Evolutionary conservation across 225 moss, liverwort and hornwort species (phyloP).

Genomic region (Physcomitrellopsis africana): DNA sequence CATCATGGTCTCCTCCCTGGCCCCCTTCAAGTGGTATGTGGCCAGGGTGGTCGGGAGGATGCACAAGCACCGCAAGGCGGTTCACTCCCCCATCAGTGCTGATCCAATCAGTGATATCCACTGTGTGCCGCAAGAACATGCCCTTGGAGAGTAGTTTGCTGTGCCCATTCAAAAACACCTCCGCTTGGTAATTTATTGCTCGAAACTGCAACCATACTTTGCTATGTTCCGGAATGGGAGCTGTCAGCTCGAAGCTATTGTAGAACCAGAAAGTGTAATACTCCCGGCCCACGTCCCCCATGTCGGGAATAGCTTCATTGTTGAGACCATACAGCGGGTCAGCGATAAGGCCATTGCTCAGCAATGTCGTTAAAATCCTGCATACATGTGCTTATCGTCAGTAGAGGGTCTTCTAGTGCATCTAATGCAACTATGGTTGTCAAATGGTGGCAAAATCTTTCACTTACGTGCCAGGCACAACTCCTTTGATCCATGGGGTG

Average conservation of each 20-base stretch:
- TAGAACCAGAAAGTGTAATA: conserved; percentile 91
- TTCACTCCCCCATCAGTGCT: conserved; percentile 38
- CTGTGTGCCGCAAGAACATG: conserved; percentile 73
- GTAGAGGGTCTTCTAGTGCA: not conserved
- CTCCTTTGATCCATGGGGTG: conserved; percentile 68
- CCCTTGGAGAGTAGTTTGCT: conserved; percentile 58
- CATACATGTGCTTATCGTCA: not conserved
- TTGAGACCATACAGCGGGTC: conserved; percentile 85
- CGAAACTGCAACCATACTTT: conserved; percentile 70
- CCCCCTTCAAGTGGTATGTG: conserved; percentile 81
- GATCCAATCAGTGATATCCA: conserved; percentile 71
- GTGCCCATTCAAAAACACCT: conserved; percentile 69
- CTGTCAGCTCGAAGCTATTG: conserved; percentile 55
- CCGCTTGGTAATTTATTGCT: conserved; percentile 84
- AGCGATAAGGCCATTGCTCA: conserved; percentile 57
- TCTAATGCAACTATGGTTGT: fast-evolving
- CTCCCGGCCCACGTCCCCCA: conserved; percentile 71
- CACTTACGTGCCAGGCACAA: conserved; percentile 84
- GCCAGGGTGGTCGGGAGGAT: conserved; percentile 87
- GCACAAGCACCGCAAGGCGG: conserved; percentile 66
- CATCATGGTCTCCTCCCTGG: conserved; percentile 91
- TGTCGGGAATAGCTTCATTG: conserved; percentile 76
- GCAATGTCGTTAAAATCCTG: conserved; percentile 76
- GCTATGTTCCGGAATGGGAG: conserved; percentile 24
- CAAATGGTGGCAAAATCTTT: not conserved